Percentiles rank a stretch among this genome's conserved stretches.
Evolutionary conservation across 805 yeast species (phyloP).

Genomic region (Diddensiella santjacobensis): DNA sequence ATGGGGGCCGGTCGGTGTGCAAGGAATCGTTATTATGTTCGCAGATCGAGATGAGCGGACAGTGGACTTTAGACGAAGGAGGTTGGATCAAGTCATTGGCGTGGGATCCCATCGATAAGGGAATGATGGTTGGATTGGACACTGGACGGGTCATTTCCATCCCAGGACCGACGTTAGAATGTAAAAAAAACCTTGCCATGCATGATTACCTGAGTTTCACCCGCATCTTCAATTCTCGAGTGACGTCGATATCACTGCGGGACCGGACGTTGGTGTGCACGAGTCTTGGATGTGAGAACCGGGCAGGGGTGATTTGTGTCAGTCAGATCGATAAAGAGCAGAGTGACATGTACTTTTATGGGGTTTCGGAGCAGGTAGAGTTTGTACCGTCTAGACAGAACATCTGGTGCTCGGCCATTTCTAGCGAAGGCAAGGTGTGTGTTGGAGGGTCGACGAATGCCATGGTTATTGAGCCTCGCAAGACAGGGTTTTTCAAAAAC

Average conservation of each 20-base stretch:
- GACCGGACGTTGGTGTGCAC: not conserved
- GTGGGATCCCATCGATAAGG: not conserved
- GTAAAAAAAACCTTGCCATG: not conserved
- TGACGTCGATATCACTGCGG: not conserved
- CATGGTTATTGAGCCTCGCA: constrained; percentile 8
- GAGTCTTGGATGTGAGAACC: not conserved
- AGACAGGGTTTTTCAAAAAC: constrained; percentile 11
- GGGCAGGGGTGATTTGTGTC: not conserved
- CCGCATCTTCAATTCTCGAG: not conserved
- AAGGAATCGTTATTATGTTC: not conserved
- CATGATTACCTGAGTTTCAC: not conserved
- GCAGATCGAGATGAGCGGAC: constrained; percentile 2
- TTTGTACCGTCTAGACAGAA: not conserved
- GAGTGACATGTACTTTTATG: not conserved
- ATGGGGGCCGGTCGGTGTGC: not conserved
- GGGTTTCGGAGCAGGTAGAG: not conserved
- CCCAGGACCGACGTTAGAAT: not conserved
- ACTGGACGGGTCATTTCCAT: not conserved
- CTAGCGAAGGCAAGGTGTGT: constrained; percentile 6
- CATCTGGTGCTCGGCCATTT: not conserved
- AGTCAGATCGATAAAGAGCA: not conserved
- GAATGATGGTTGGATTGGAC: not conserved
- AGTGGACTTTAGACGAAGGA: constrained; percentile 6
- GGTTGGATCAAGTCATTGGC: not conserved
- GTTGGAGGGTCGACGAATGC: constrained; percentile 9